Base-by-base conservation (phyloP, 768 basidiomycete genomes). In the Calocybe gangraenosa region DNA sequence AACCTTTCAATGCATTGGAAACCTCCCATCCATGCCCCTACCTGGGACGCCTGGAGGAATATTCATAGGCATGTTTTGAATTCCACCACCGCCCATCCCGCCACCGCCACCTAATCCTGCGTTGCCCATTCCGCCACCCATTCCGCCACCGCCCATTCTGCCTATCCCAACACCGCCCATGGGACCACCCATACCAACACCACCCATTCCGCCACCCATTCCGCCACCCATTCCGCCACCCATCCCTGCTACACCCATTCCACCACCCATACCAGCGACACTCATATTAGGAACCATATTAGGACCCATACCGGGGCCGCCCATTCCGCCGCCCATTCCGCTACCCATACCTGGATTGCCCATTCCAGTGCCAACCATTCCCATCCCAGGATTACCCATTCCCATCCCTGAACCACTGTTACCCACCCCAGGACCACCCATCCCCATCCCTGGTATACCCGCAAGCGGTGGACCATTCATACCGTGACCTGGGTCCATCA, bases 31-130 rank as follows among this genome's bases (percentile, higher is more conserved):
- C 20, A 61, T 51, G 48, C 61, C 59, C 37, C 66, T 52, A 42
- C 58, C 53, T 23, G 48, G 47, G 23, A 59, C 50, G 31, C 56
- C 58, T 17, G 55, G 60, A 1, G 56, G 42, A 25, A 63, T 54
- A 21, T 62, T 60, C 52, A 60, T 58, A 2, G 53, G 49, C 62
- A 65, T 63, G 9, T 57, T 55, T 2, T 51, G 52, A 53, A 67
- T 64, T 7, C 61, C 61, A 14, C 60, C 60, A 17, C 55, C 60
- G 2, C 57, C 57, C 51, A 62, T 62, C n/a, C n/a, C n/a, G n/a
- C n/a, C n/a, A n/a, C n/a, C n/a, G n/a, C 58, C 59, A 23, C 50
- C 55, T 54, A 55, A 55, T 14, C 49, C n/a, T n/a, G n/a, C n/a
- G n/a, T n/a, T 40, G 35, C 35, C 37, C 48, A 49, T 44, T 31